Evolutionary conservation across 2,329 filamentous ascomycete genomes (phyloP), one percentile per base, ranked within the genome.

Genomic region (Botrytis pseudocinerea): DNA sequence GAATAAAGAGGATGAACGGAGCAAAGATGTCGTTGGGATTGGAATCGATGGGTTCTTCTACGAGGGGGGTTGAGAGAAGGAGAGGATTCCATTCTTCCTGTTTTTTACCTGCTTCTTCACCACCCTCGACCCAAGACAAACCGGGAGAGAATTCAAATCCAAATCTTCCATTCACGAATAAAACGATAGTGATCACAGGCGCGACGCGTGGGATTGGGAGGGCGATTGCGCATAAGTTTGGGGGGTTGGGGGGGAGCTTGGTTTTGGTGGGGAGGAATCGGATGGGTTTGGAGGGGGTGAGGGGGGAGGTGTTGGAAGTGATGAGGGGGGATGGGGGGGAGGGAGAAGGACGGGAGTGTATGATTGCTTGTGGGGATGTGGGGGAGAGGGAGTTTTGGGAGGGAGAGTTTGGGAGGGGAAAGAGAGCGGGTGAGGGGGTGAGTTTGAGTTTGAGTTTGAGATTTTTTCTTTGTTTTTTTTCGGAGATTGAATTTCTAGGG

Each of bases 161-260:
- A 35, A 46, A 22, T 12, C 22, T 25, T 2, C 42, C 40, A 0
- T 61, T 70, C 7, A 0, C 12, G 1, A 20, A 57, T 3, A 77
- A 82, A 40, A 83, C 79, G 72, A 83, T 82, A 69, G 84, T 92
- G 79, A 85, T 94, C 69, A 92, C 92, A 3, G 92, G 92, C 65
- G 92, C 87, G 32, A 91, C 90, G 61, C 89, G 91, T 32, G 89
- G 90, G 70, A 93, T 94, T 77, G 92, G 92, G 62, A 84, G 86
- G 60, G 88, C 89, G 69, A 91, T 94, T 71, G 91, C 92, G 16
- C 81, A 83, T 54, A 85, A 87, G n/a, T 92, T 94, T 78, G 88
- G 91, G 32, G 79, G 80, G 70, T 85, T 90, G 73, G 91, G 90
- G 46, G 90, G 87, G 57, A 81, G 82, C 40, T 86, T 88, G 75